Evolutionary conservation across 2,329 filamentous ascomycete genomes (phyloP), one percentile per base, ranked within the genome.

Genomic region (Paraphaeosphaeria minitans): DNA sequence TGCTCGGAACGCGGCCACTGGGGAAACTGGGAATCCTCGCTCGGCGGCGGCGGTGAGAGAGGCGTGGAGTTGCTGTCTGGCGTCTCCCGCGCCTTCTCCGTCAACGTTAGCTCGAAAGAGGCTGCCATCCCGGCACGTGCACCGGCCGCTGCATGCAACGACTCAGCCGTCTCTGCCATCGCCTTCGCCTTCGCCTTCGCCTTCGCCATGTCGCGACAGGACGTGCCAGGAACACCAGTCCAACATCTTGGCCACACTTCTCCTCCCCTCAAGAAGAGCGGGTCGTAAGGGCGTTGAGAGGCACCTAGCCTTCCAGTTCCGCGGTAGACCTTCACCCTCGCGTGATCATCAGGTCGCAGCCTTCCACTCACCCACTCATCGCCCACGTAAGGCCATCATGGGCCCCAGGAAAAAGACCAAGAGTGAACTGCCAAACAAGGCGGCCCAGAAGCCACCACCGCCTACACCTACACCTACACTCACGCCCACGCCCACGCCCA

Each of bases 381-480:
- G 14, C 6, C 3, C 3, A 27, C 24, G n/a, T 27, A 3, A 6
- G 24, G 24, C 46, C 16, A 56, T 9, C 16, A 76, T 77, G 74
- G 60, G 68, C 14, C 69, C 70, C 22, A 77, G 73, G 57, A 74
- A 71, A 29, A 47, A 43, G 41, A 43, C 7, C 19, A 43, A 43
- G 41, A 22, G 6, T 10, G 41, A 43, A 21, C 6, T 42, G n/a
- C 16, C 39, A n/a, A 29, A 46, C 13, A 43, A 53, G 27, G 45
- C 49, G 22, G 14, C 50, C 13, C 46, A 53, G 22, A 47, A 33
- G 45, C 19, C 53, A 27, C 39, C 54, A 35, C 61, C 81, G 35
- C 84, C 84, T 48, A 80, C 53, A 24, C 41, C 48, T 27, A 61
- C 81, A 35, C 84, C 84, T 48, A 81, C n/a, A n/a, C n/a, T n/a